Percentiles rank a stretch among this genome's conserved stretches.
phyloP scores from a whole-genome alignment of 441 rosid species.

The Populus hybrid region DNA sequence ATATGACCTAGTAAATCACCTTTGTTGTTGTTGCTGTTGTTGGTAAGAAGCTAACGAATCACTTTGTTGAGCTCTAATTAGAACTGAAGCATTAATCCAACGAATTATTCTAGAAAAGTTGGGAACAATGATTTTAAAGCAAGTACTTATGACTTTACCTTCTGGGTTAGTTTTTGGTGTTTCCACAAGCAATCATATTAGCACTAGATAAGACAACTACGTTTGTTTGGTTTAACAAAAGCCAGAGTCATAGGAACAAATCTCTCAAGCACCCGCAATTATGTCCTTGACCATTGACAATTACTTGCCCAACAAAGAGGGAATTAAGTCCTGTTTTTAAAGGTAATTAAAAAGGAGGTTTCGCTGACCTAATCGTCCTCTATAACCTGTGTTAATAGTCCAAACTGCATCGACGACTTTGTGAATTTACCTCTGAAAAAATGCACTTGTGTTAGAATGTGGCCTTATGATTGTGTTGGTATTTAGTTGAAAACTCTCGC shows the following conservation, averaged over 20 bases:
- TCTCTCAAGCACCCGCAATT: slow-evolving; percentile 26
- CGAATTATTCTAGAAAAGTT: neutral
- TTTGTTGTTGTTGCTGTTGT: no score
- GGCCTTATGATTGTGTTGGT: slow-evolving; percentile 15
- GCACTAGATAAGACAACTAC: slow-evolving; percentile 17
- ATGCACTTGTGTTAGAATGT: slow-evolving; percentile 11
- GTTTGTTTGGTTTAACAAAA: slow-evolving; percentile 21
- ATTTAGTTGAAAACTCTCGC: slow-evolving; percentile 7
- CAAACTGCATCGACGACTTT: slow-evolving; percentile 18
- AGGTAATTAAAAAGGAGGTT: neutral
- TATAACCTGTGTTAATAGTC: slow-evolving; percentile 11
- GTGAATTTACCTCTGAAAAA: slow-evolving; percentile 9
- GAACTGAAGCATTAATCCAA: neutral
- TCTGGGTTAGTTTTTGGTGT: slow-evolving; percentile 6
- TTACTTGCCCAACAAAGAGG: slow-evolving; percentile 32
- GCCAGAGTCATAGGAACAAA: slow-evolving; percentile 43
- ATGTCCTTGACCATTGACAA: slow-evolving; percentile 42
- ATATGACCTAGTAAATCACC: neutral
- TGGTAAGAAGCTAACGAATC: neutral
- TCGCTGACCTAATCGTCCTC: slow-evolving; percentile 23
- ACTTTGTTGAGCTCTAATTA: neutral
- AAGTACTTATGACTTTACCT: slow-evolving; percentile 15
- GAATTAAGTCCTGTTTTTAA: neutral
- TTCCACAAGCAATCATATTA: slow-evolving; percentile 6
- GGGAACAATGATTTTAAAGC: slow-evolving; percentile 22